phyloP scores from a whole-genome alignment of 1,284 basidiomycete genomes.

The Tausonia pullulans region DNA sequence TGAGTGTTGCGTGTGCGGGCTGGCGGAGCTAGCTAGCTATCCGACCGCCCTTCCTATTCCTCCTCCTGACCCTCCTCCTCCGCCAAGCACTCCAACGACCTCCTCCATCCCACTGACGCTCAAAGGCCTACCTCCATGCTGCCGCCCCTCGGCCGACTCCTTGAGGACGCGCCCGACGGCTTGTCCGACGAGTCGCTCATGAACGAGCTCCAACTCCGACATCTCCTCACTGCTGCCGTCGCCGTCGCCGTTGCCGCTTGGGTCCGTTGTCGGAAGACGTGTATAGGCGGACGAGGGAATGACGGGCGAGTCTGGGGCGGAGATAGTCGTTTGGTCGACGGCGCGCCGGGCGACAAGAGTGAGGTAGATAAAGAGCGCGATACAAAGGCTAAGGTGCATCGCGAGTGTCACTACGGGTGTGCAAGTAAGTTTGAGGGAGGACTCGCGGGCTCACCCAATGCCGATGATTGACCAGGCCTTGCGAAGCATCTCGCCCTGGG shows the following conservation, averaged over 20 bases:
- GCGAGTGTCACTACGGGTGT: background rate
- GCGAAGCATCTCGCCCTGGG: conserved; percentile 19
- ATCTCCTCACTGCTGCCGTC: background rate
- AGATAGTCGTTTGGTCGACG: conserved; percentile 10
- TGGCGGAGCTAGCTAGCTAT: too few relatives aligned
- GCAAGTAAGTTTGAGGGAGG: background rate
- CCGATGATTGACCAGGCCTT: conserved; percentile 29
- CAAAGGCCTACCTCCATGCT: background rate
- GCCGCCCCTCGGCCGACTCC: background rate
- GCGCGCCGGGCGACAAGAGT: conserved; percentile 37
- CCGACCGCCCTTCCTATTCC: too few relatives aligned
- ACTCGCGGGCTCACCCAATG: conserved; percentile 20
- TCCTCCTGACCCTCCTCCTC: background rate
- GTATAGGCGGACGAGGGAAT: background rate
- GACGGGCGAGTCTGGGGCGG: background rate
- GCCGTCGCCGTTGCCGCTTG: background rate
- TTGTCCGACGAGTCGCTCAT: background rate
- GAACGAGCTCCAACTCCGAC: background rate
- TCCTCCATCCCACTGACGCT: conserved; percentile 7
- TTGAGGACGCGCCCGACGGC: background rate
- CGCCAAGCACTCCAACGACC: background rate
- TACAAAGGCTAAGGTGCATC: conserved; percentile 27
- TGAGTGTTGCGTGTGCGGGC: too few relatives aligned
- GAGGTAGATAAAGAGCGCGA: conserved; percentile 40
- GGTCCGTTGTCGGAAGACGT: background rate